Base-by-base conservation (phyloP, 768 basidiomycete genomes). In the Mycena latifolia region DNA sequence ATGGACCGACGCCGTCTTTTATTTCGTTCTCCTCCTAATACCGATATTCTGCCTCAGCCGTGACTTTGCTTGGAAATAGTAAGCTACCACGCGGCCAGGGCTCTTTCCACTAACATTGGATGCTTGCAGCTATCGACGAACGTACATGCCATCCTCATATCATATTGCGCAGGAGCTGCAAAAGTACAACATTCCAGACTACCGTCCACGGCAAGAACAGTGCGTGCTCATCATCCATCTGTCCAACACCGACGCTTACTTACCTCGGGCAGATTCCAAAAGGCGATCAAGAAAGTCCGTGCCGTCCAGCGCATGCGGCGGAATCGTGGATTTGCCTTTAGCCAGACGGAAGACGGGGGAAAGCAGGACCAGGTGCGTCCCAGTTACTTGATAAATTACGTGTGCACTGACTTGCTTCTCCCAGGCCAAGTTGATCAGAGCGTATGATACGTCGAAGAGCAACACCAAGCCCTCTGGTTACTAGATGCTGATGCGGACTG, bases 261-360 rank as follows among this genome's bases (percentile, higher is more conserved):
- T n/a, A n/a, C n/a, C 55, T 71, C 29, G 35, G 54, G 39, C 63
- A 96, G 94, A 78, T 98, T 98, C 81, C 96, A 98, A 78, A 98
- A 98, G 77, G 98, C 98, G 18, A 99, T 99, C 85, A 99, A 98
- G 80, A 99, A 99, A 77, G 98, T 99, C 15, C 89, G 98, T n/a
- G 98, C 98, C 0, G 94, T 96, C 2, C 98, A 99, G 76, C 89
- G 98, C 35, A 95, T 99, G 93, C 91, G 98, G 17, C 86, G 94
- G 61, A 98, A 95, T 67, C 90, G 98, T 52, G 98, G 98, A 4
- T 99, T 99, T 76, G 98, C 98, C 5, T 99, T 99, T 83, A 95
- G 93, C 77, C 96, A 98, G 78, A 98, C 96, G 3, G 96, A 98
- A 78, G 92, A 92, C 70, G 84, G 85, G 28, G 87, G 88, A 31